These are phyloP conservation scores for Trapa bicornis DNA, from an alignment of 345 rosid species.

Conservation along the genomic window DNA sequence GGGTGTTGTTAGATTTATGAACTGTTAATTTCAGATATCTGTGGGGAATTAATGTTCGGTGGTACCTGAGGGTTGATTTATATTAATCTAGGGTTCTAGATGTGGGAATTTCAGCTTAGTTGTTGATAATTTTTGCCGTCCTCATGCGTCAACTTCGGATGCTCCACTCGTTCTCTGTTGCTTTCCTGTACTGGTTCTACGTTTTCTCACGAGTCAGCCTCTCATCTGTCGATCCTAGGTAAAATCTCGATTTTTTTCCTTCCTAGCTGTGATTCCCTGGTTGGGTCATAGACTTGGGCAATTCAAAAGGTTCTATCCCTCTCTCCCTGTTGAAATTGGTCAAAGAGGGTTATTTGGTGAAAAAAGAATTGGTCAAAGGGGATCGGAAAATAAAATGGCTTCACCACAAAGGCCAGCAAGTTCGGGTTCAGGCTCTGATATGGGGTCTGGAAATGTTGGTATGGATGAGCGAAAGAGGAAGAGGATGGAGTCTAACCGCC, in stretches of 20 bases:
- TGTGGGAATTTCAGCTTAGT: conserved; percentile 13
- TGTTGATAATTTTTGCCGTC: conserved; percentile 43
- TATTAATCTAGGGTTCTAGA: conserved; percentile 2
- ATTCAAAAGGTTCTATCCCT: not conserved
- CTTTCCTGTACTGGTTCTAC: conserved; percentile 85
- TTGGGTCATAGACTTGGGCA: not conserved
- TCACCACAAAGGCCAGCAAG: too few species aligned
- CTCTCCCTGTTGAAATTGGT: not conserved
- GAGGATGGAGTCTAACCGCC: conserved; percentile 81
- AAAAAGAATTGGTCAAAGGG: conserved; percentile 29
- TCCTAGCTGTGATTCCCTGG: not conserved
- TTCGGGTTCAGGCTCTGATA: conserved; percentile 55
- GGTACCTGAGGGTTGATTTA: not conserved
- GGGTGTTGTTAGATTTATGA: not conserved
- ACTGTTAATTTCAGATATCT: not conserved
- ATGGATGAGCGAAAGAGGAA: conserved; percentile 73
- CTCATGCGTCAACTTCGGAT: conserved; percentile 65
- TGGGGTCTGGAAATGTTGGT: conserved; percentile 16
- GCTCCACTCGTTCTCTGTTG: conserved; percentile 86
- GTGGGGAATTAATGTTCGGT: not conserved
- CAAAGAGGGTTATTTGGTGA: not conserved
- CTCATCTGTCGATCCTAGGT: not conserved
- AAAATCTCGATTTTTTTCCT: not conserved
- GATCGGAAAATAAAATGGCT: too few species aligned
- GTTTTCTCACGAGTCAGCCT: conserved; percentile 48